Base-by-base conservation (phyloP, 2,329 filamentous ascomycete genomes). In the Alternaria angustiovoidea region DNA sequence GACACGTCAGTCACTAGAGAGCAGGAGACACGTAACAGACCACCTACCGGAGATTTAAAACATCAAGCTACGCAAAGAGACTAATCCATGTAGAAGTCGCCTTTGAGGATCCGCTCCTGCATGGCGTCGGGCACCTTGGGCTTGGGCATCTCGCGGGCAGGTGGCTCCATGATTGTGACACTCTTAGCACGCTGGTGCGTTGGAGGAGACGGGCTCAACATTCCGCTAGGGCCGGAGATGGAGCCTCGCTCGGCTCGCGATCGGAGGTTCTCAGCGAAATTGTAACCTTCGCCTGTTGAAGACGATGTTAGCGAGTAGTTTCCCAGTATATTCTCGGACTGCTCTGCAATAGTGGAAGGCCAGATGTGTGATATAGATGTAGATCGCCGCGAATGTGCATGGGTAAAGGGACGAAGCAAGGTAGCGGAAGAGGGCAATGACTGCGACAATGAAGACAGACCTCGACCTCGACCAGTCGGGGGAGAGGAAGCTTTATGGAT, bases 1-100 rank as follows among this genome's bases (percentile, higher is more conserved):
- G 14, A 48, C 24, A 14, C 41, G 39, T 64, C 34, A 66, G 61
- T 44, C 24, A 46, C 38, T 51, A 52, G 39, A 54, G 5, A 30
- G 20, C 16, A 43, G 51, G 24, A 30, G n/a, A 39, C 26, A 52
- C 24, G 48, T 20, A 46, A n/a, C 32, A 26, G 28, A 62, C 57
- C 62, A 68, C 62, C 65, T 71, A 72, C 62, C 67, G 58, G 66
- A 69, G 65, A 68, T 67, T 46, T 11, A 55, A 39, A 65, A 48
- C 32, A 56, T 59, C 64, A 58, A 48, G 51, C 44, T 11, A 42
- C 16, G n/a, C 54, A 47, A 30, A 38, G 54, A 49, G 41, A 39
- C 65, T 84, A 97, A 75, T 97, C 94, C 93, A 98, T 97, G 83
- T 95, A 95, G 74, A 99, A 98, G 75, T 99, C 95, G 46, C 94